Percentiles rank a stretch among this genome's conserved stretches.
Conservation (phyloP, 768 basidiomycete genomes). For the Mycena olivaceomarginata region DNA sequence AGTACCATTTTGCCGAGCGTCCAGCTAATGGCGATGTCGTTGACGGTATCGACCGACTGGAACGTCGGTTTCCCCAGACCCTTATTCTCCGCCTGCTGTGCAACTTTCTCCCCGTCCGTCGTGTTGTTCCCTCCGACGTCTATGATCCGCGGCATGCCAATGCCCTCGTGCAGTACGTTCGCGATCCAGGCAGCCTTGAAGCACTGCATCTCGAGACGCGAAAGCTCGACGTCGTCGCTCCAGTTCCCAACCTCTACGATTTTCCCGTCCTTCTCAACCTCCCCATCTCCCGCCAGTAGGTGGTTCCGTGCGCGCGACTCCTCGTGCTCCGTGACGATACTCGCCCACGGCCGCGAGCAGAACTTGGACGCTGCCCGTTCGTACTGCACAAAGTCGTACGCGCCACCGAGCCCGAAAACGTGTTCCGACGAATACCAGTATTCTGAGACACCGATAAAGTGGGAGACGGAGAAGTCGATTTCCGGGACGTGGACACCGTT, state of each 20-base stretch:
- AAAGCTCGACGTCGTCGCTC: slow-evolving; percentile 85
- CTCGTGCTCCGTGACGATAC: slow-evolving; percentile 83
- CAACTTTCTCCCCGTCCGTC: slow-evolving; percentile 81
- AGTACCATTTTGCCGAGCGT: slow-evolving; percentile 99
- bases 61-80: slow-evolving; percentile 90
- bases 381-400: slow-evolving; percentile 97
- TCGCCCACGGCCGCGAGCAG: slow-evolving; percentile 87
- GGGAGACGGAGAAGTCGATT: slow-evolving; percentile 94
- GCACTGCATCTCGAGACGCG: slow-evolving; percentile 96
- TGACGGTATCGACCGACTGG: slow-evolving; percentile 94
- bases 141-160: slow-evolving; percentile 94
- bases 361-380: slow-evolving; percentile 94
- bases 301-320: slow-evolving; percentile 65
- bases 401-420: slow-evolving; percentile 94
- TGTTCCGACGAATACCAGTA: slow-evolving; percentile 99
- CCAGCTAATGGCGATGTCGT: slow-evolving; percentile 97
- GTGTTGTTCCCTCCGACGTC: slow-evolving; percentile 90
- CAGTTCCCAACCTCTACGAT: slow-evolving; percentile 81
- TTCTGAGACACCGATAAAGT: slow-evolving; percentile 98
- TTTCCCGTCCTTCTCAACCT: slow-evolving; percentile 76
- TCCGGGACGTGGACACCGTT: slow-evolving; percentile 95
- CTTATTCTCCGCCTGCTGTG: slow-evolving; percentile 86
- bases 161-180: slow-evolving; percentile 96
- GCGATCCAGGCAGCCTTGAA: slow-evolving; percentile 99
- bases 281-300: slow-evolving; percentile 77